Percentiles rank a stretch among this genome's conserved stretches.
Conservation (phyloP, 139 green algal species). For the Coccomyxa sp. region DNA sequence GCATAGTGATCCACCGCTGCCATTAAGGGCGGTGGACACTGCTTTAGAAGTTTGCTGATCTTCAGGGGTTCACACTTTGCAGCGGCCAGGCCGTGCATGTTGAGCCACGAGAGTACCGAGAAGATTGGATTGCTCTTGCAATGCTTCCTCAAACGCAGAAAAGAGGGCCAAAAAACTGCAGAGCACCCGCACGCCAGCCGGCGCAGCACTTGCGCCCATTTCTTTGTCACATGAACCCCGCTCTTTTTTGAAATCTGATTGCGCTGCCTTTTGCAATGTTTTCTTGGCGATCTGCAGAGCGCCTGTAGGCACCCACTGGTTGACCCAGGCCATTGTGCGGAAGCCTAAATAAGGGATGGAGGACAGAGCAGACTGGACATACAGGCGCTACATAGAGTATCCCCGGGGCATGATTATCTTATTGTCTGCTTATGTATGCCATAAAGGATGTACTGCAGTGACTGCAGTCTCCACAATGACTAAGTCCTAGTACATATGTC, state of each 20-base stretch:
- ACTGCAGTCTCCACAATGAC: background rate
- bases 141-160: background rate
- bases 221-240: background rate
- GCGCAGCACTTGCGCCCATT: background rate
- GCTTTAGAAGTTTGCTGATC: background rate
- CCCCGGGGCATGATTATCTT: background rate
- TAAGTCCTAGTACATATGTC: background rate
- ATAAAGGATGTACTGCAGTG: background rate
- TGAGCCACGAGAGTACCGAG: background rate
- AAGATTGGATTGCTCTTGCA: background rate
- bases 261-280: background rate
- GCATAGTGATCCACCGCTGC: background rate
- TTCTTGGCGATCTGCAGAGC: background rate
- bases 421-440: background rate
- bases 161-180: background rate
- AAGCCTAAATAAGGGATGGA: background rate
- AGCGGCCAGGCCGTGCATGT: background rate
- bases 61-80: background rate
- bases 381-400: background rate
- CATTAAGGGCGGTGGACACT: background rate
- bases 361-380: background rate
- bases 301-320: slow-evolving; percentile 1
- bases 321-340: background rate
- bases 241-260: background rate
- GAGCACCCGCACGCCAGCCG: background rate